These are phyloP conservation scores for Backusella mclennaniae DNA, from an alignment of 192 early-diverging fungal genomes.

Conservation along the genomic window DNA sequence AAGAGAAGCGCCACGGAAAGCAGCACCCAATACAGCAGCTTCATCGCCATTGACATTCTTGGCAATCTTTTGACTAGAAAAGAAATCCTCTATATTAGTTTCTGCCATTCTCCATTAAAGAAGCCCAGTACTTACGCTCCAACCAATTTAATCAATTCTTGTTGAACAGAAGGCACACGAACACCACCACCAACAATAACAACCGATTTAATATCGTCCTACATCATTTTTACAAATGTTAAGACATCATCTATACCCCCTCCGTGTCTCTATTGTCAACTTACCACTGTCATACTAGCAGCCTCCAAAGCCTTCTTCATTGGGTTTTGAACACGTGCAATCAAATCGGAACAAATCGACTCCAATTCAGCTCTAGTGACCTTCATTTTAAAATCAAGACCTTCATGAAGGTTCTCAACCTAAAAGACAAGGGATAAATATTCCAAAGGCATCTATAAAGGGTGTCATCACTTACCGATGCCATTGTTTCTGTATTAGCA, in stretches of 20 bases:
- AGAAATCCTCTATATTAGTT: neutral
- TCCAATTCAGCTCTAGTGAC: slow-evolving; percentile 86
- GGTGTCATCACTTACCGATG: slow-evolving; percentile 53
- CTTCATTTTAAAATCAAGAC: slow-evolving; percentile 76
- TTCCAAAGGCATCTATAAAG: too few relatives aligned
- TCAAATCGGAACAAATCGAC: slow-evolving; percentile 58
- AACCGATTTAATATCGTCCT: slow-evolving; percentile 77
- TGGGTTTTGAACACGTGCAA: slow-evolving; percentile 67
- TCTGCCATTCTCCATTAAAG: neutral
- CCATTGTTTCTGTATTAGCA: slow-evolving; percentile 85
- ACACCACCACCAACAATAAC: slow-evolving; percentile 93
- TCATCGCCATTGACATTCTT: slow-evolving; percentile 96
- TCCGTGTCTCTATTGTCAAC: neutral
- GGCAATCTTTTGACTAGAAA: slow-evolving; percentile 73
- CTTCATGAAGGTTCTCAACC: slow-evolving; percentile 87
- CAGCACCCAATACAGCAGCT: slow-evolving; percentile 90
- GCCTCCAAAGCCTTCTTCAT: slow-evolving; percentile 70
- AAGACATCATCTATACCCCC: too few relatives aligned
- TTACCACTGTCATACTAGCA: slow-evolving; percentile 61
- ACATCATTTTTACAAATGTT: neutral
- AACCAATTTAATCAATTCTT: slow-evolving; percentile 60
- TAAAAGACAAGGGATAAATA: slow-evolving; percentile 9
- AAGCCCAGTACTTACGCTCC: slow-evolving; percentile 53
- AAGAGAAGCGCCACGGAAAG: slow-evolving; percentile 81
- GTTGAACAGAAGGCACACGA: slow-evolving; percentile 86